Evolutionary conservation across 2,329 filamentous ascomycete genomes (phyloP), one percentile per base, ranked within the genome.

Genomic region (Bisporella sp.): DNA sequence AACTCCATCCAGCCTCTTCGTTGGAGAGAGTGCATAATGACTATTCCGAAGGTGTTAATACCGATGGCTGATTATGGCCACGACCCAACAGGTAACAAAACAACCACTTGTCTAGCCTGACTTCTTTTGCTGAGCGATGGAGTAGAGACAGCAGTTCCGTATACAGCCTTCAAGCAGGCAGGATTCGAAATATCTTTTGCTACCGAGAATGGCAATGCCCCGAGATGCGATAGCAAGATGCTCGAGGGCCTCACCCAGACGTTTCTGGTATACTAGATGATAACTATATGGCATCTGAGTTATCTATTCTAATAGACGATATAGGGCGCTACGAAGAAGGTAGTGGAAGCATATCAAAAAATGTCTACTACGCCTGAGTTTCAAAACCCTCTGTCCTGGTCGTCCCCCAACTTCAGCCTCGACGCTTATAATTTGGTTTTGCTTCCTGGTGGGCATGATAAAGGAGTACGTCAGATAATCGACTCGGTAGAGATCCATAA

Each of bases 41-140:
- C 49, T 50, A 50, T 54, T 1, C 56, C 63, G 3, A 74, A 72
- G 54, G 69, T 69, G 29, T 58, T 76, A 39, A 70, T 78, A 41
- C 57, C 76, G 48, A 77, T 78, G 74, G 70, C 75, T 41, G 75
- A 79, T 57, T 77, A 78, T 54, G 75, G 75, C 41, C 73, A 78
- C 57, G 76, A 79, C 55, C 76, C 76, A 2, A 78, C 75, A 42
- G 74, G 76, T 77, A 55, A 55, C 46, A 21, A 21, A 21, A 21
- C 21, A 21, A 3, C 21, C 8, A 30, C 41, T 41, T 12, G 45
- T 40, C 9, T 7, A n/a, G 8, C 40, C 2, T 4, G 35, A 39
- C 7, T n/a, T 32, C 6, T 35, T 11, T 21, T 21, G 21, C 21
- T 21, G 21, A 21, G 21, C 21, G 21, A 21, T 21, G 21, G 21